Evolutionary conservation across 2,329 filamentous ascomycete species (phyloP).

Genomic region (Macroventuria anomochaeta): DNA sequence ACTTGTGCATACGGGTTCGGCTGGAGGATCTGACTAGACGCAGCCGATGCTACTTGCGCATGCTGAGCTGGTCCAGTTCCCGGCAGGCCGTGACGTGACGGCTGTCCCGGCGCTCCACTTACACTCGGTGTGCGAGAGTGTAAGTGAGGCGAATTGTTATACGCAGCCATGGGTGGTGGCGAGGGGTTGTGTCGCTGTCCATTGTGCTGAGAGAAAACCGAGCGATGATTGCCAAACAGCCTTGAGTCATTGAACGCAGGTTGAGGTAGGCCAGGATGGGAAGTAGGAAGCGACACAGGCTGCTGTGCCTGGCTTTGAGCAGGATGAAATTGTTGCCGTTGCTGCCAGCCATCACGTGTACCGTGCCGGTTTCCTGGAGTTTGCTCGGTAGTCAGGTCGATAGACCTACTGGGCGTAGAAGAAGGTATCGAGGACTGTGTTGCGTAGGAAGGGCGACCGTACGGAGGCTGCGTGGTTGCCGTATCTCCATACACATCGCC

Average conservation of each 20-base stretch:
- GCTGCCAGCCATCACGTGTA: constrained; percentile 41
- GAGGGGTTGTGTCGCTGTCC: constrained; percentile 41
- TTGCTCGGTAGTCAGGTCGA: constrained; percentile 45
- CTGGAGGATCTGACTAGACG: constrained; percentile 41
- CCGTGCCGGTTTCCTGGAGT: constrained; percentile 23
- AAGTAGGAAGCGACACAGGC: constrained; percentile 31
- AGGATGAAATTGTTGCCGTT: constrained; percentile 36
- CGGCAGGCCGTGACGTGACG: constrained; percentile 34
- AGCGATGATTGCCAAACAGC: constrained; percentile 37
- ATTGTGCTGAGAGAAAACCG: constrained; percentile 45
- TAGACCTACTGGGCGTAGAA: constrained; percentile 30
- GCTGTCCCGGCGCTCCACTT: constrained; percentile 35
- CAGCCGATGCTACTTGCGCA: constrained; percentile 24
- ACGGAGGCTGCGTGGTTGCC: constrained; percentile 33
- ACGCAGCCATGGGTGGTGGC: constrained; percentile 40
- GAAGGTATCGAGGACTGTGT: constrained; percentile 35
- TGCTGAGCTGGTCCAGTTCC: constrained; percentile 30
- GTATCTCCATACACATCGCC: constrained; percentile 37
- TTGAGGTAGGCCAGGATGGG: constrained; percentile 37
- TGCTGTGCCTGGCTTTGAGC: constrained; percentile 38
- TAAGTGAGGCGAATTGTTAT: constrained; percentile 42
- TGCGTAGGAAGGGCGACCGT: constrained; percentile 35
- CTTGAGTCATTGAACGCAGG: constrained; percentile 31
- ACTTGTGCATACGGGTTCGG: constrained; percentile 49
- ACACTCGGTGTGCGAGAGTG: constrained; percentile 46